Evolutionary conservation across 129 eudicot species (phyloP).

Genomic region (Saposhnikovia divaricata): DNA sequence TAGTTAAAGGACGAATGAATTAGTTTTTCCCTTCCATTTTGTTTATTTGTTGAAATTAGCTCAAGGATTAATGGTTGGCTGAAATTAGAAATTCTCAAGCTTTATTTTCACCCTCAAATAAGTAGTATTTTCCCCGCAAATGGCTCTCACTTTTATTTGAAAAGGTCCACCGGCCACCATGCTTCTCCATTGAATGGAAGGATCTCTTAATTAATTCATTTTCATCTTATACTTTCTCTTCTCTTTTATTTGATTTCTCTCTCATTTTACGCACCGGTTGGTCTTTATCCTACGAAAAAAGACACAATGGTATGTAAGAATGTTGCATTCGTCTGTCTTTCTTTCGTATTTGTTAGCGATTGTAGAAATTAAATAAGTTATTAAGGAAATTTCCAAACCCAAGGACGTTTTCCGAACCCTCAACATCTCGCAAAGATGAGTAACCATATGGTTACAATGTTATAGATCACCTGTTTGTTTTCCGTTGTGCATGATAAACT

Average conservation of each 20-base stretch:
- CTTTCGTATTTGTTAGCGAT: neutral
- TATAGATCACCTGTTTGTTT: neutral
- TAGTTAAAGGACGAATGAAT: too few relatives aligned
- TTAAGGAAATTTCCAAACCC: too few relatives aligned
- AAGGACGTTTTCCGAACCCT: too few relatives aligned
- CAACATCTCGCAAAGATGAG: too few relatives aligned
- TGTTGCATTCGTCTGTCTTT: neutral
- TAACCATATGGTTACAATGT: neutral
- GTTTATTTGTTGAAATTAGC: neutral
- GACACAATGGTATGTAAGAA: conserved; percentile 37
- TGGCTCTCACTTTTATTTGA: conserved; percentile 16
- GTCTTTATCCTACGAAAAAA: conserved; percentile 14
- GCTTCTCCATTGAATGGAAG: conserved; percentile 19
- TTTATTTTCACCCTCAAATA: conserved; percentile 23
- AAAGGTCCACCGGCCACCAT: conserved; percentile 5
- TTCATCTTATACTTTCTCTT: neutral
- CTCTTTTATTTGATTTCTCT: conserved; percentile 13
- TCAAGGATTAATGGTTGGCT: neutral
- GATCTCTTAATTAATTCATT: conserved; percentile 24
- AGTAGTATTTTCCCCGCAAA: conserved; percentile 24
- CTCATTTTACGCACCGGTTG: conserved; percentile 14
- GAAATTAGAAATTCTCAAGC: conserved; percentile 11
- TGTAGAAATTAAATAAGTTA: too few relatives aligned
- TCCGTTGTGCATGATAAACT: too few relatives aligned
- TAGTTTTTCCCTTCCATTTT: too few relatives aligned